These are phyloP conservation scores for Ogataea neopini DNA, from an alignment of 805 yeast species.

Conservation along the genomic window DNA sequence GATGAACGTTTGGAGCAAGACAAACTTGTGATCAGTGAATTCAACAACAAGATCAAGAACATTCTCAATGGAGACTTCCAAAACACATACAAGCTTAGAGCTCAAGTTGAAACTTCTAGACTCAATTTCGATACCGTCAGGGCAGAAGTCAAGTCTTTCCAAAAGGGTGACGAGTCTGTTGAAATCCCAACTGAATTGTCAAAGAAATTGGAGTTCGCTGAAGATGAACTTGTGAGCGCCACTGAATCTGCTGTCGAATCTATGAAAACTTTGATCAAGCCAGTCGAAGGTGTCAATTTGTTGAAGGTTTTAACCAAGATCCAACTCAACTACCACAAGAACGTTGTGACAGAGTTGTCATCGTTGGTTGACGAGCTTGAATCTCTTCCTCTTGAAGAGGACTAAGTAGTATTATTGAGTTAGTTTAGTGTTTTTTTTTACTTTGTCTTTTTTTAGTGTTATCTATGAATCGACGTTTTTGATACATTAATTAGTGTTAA, in stretches of 20 bases:
- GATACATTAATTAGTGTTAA: neutral
- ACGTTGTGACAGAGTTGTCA: constrained; percentile 50
- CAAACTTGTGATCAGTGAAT: constrained; percentile 54
- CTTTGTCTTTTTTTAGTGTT: neutral
- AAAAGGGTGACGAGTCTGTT: constrained; percentile 38
- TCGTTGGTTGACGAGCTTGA: constrained; percentile 46
- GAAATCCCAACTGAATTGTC: constrained; percentile 52
- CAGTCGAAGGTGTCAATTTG: constrained; percentile 62
- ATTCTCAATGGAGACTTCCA: constrained; percentile 59
- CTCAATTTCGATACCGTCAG: constrained; percentile 69
- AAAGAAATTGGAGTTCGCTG: constrained; percentile 55
- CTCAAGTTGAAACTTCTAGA: constrained; percentile 68
- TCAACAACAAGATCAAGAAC: constrained; percentile 56
- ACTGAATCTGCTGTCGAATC: constrained; percentile 77
- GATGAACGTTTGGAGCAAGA: constrained; percentile 72
- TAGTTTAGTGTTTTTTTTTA: neutral
- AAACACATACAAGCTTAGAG: constrained; percentile 60
- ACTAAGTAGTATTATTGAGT: constrained; percentile 25
- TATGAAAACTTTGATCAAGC: constrained; percentile 71
- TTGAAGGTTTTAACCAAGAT: constrained; percentile 67
- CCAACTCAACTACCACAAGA: constrained; percentile 64
- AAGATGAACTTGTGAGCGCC: constrained; percentile 79
- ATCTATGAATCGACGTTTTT: neutral
- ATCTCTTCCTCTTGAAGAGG: constrained; percentile 46
- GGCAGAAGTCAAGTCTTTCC: constrained; percentile 48